Evolutionary conservation across 176 grass and related monocot genomes (phyloP).

Genomic region (Triticum timopheevii): DNA sequence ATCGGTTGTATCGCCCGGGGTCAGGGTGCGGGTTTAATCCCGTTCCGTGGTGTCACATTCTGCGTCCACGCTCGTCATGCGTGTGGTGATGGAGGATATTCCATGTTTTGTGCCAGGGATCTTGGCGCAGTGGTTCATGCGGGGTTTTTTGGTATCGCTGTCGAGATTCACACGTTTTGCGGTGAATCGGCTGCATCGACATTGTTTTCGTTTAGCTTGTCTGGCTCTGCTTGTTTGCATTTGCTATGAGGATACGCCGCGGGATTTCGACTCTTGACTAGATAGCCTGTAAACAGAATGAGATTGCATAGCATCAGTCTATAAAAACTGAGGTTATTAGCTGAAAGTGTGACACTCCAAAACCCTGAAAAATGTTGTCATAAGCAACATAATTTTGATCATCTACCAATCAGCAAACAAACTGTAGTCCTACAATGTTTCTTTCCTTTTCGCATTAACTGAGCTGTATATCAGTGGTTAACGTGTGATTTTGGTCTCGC

Average conservation of each 20-base stretch:
- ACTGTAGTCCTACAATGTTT: neutral
- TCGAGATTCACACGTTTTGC: conserved; percentile 32
- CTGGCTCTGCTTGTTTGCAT: conserved; percentile 25
- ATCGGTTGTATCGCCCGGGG: conserved; percentile 62
- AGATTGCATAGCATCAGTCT: neutral
- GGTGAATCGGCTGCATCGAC: conserved; percentile 18
- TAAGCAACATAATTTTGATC: neutral
- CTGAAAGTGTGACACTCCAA: neutral
- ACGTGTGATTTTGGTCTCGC: conserved; percentile 1
- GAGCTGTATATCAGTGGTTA: neutral
- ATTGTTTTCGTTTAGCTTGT: conserved; percentile 37
- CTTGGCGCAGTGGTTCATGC: neutral
- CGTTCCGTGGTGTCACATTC: conserved; percentile 22
- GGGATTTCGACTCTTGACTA: conserved; percentile 31
- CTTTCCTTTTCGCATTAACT: neutral
- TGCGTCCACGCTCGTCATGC: conserved; percentile 29
- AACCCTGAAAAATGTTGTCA: neutral
- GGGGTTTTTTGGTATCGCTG: conserved; percentile 23
- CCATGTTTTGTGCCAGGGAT: conserved; percentile 35
- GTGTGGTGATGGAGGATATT: conserved; percentile 15
- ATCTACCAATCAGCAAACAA: neutral
- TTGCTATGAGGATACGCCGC: neutral
- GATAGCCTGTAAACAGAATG: conserved; percentile 1
- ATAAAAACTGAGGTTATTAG: neutral
- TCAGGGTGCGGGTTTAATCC: conserved; percentile 42